Evolutionary conservation across 805 yeast genomes (phyloP), one percentile per base, ranked within the genome.

Genomic region (Lipomyces mesembrius): DNA sequence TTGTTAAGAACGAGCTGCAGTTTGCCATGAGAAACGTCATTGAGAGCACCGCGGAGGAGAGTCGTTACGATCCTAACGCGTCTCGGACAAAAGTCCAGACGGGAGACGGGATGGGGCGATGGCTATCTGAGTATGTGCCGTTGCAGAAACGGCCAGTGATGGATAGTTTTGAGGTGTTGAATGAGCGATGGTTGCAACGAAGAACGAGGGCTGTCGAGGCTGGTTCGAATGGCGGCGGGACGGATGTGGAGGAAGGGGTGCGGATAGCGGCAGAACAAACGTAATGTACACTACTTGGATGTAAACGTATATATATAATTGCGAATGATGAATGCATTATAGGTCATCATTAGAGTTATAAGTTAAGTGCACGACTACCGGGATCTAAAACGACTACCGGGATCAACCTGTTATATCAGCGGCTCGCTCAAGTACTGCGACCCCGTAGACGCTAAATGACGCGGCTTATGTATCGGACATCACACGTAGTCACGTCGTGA

Each of bases 41-140:
- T n/a, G 68, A 67, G 52, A 17, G 27, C 17, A 52, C 58, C 2
- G 61, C 54, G 32, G 29, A 2, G 9, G 60, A 22, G 7, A 55
- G 46, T 22, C 46, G 12, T 11, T 29, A 53, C 32, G 62, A 43
- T 32, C 34, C 56, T 20, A 61, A 46, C 22, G 34, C 59, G 27
- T 49, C 39, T 11, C 20, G 64, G 57, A 43, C 39, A n/a, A 55
- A 57, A 37, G 59, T 88, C 37, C 89, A 89, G 73, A 72, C 84
- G 0, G 97, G 98, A n/a, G 89, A 89, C 75, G 98, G 98, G 0
- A 77, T 78, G 35, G 96, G 95, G 0, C 82, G 87, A 61, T 80
- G 84, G n/a, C 81, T 81, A 59, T 79, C 81, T 14, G 80, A 77
- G 20, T 91, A 92, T 75, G 82, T 83, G 3, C 88, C 89, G 7